Conservation (phyloP, 495 filamentous ascomycete species). For the Hyaloscypha hepaticicola region DNA sequence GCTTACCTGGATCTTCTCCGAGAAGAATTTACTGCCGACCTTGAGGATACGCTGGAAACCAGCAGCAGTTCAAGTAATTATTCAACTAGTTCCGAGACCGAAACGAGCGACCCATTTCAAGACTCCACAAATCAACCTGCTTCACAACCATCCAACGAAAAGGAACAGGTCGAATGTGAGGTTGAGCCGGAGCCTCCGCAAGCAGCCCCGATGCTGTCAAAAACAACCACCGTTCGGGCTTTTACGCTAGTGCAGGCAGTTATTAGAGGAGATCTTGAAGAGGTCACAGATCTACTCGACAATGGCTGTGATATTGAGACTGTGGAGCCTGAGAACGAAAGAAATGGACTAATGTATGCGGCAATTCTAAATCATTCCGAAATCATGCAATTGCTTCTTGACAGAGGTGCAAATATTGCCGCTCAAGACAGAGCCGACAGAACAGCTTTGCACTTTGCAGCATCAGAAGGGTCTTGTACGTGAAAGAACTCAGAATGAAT, state of each 20-base stretch:
- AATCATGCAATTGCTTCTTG: background rate
- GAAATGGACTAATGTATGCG: background rate
- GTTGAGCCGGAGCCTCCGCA: too few relatives aligned
- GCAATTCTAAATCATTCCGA: background rate
- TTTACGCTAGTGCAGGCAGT: background rate
- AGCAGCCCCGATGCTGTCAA: too few relatives aligned
- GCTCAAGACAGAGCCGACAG: background rate
- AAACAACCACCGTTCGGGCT: too few relatives aligned
- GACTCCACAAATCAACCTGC: too few relatives aligned
- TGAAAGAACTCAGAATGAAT: background rate
- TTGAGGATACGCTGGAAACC: background rate
- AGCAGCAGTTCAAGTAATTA: background rate
- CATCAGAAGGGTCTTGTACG: background rate
- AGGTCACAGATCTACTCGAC: background rate
- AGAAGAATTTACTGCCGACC: background rate
- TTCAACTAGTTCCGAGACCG: background rate
- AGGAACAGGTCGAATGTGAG: too few relatives aligned
- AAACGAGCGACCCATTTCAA: too few relatives aligned
- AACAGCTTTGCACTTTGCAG: background rate
- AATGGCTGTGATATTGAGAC: background rate
- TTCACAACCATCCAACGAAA: too few relatives aligned
- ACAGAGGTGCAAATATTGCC: background rate
- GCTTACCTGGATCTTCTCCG: background rate
- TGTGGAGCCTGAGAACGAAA: background rate
- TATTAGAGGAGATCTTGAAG: background rate